Base-by-base conservation (phyloP, 768 basidiomycete genomes). In the Nevesoporus exiguus region DNA sequence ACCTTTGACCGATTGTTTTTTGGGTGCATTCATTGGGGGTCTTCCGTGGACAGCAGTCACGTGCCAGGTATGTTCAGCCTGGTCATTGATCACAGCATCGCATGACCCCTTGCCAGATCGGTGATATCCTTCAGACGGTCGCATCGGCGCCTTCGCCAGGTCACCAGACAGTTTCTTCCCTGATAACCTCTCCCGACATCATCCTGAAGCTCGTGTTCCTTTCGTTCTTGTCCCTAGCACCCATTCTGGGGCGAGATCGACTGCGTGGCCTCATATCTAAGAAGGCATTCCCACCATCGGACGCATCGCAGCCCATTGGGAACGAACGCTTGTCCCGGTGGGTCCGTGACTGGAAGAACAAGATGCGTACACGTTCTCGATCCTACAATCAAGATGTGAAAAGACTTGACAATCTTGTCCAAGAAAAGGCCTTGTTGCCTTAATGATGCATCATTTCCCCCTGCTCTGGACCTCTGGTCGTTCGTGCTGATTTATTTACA, bases 11-110 rank as follows among this genome's bases (percentile, higher is more conserved):
- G 88, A 93, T 67, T 93, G 90, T 64, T 76, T 86, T 65, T 73
- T 93, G 47, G 91, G 90, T 34, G 79, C 85, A 7, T 92, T 93
- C 73, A 90, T 93, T 51, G 91, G 91, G 2, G 81, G 83, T 50
- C 69, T 93, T 42, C 91, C 91, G 0, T 93, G 91, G 91, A 93
- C 92, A 48, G 90, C 91, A 27, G 92, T 94, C 52, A 93, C 92
- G 59, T 93, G 91, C 68, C 89, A 91, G 77, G 88, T 88, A 61
- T 58, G 79, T 71, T 15, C 41, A 45, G 8, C n/a, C 14, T 17
- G 60, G 49, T 50, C 62, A 58, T 66, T 49, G 49, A 55, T 53
- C 30, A 37, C 19, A 22, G 40, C 50, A 52, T 45, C 29, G 53
- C 56, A 59, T 58, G 58, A 69, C 33, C 41, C 54, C 49, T 57